Evolutionary conservation across 2,329 filamentous ascomycete species (phyloP).

Genomic region (Aspergillus sp.): DNA sequence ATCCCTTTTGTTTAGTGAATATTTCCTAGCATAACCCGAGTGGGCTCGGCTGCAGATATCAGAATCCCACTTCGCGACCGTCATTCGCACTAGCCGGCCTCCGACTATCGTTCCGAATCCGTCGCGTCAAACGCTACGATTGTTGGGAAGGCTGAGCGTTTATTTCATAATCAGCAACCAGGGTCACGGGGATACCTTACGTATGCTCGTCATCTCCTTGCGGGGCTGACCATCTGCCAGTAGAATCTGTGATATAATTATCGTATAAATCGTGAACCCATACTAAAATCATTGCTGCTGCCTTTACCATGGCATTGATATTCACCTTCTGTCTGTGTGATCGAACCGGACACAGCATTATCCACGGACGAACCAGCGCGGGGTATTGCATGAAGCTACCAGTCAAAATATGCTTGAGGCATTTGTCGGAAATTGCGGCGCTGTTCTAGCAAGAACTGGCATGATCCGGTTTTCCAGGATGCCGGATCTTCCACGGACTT

Average conservation of each 20-base stretch:
- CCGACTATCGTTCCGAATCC: conserved; percentile 2
- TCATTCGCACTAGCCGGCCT: not conserved
- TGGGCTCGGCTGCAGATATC: not conserved
- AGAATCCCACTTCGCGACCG: conserved; percentile 1
- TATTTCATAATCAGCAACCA: conserved; percentile 32
- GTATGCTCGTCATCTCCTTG: not conserved
- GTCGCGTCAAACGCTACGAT: not conserved
- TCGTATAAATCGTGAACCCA: not conserved
- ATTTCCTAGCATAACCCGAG: not conserved
- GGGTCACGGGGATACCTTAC: conserved; percentile 20
- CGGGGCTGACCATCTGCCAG: not conserved
- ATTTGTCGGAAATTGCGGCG: conserved; percentile 33
- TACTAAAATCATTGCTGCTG: not conserved
- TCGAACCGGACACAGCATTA: conserved; percentile 25
- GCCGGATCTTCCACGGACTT: not conserved
- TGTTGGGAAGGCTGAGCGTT: conserved; percentile 19
- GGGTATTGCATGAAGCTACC: conserved; percentile 38
- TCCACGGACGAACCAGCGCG: conserved; percentile 36
- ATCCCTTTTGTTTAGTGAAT: not conserved
- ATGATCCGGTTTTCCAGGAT: not conserved
- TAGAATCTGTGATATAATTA: no score
- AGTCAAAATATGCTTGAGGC: conserved; percentile 29
- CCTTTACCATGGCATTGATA: not conserved
- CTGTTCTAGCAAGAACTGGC: conserved; percentile 18
- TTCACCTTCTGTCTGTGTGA: not conserved